Evolutionary conservation across 2,329 filamentous ascomycete species (phyloP).

Genomic region (Pyricularia sp.): DNA sequence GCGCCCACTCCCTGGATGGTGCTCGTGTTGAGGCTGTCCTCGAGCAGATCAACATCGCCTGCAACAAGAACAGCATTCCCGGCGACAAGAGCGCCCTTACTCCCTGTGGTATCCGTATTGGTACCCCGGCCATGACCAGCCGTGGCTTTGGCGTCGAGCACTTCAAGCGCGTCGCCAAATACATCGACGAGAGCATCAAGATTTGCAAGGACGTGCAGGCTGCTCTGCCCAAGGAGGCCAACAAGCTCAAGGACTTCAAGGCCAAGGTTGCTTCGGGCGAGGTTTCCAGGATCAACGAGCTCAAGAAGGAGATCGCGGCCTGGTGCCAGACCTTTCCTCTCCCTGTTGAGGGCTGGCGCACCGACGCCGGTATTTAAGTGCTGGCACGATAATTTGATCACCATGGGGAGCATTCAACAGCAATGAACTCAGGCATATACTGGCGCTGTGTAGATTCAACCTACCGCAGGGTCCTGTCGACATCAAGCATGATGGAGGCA

Average conservation of each 20-base stretch:
- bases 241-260: slow-evolving; percentile 99
- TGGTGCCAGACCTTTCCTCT: slow-evolving; percentile 91
- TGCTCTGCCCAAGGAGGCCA: slow-evolving; percentile 83
- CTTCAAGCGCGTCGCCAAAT: slow-evolving; percentile 78
- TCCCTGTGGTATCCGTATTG: slow-evolving; percentile 88
- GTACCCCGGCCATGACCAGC: slow-evolving; percentile 92
- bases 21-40: slow-evolving; percentile 92
- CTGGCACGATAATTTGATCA: background rate
- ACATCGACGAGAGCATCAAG: slow-evolving; percentile 83
- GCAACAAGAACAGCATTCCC: slow-evolving; percentile 98
- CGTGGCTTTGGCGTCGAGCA: slow-evolving; percentile 87
- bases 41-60: slow-evolving; percentile 96
- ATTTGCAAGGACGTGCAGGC: slow-evolving; percentile 80
- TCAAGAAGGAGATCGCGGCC: slow-evolving; percentile 77
- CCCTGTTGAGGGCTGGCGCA: slow-evolving; percentile 63
- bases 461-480: background rate
- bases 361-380: slow-evolving; percentile 43
- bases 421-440: background rate
- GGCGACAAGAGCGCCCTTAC: slow-evolving; percentile 96
- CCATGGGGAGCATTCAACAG: background rate
- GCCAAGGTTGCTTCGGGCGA: slow-evolving; percentile 70
- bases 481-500: background rate
- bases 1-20: slow-evolving; percentile 75
- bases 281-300: slow-evolving; percentile 66
- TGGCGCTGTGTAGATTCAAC: background rate